phyloP scores from a whole-genome alignment of 352 stramenopile genomes.

The Halophytophthora polymorphica region DNA sequence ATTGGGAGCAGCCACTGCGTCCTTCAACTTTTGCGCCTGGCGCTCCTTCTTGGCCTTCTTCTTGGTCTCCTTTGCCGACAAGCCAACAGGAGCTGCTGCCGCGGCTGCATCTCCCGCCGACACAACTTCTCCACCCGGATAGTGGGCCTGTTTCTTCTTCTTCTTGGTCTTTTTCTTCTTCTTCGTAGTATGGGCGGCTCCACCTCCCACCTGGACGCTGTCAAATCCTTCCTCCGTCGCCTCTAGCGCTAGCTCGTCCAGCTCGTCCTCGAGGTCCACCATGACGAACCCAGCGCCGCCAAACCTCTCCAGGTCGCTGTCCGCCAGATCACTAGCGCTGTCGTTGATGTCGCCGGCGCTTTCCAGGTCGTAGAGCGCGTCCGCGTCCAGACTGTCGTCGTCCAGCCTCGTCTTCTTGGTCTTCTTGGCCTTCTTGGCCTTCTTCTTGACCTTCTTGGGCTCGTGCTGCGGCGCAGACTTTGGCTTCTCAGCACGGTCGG shows the following conservation, averaged over 20 bases:
- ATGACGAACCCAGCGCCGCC: slow-evolving; percentile 35
- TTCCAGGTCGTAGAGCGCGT: slow-evolving; percentile 24
- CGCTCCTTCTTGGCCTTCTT: slow-evolving; percentile 24
- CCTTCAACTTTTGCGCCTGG: slow-evolving; percentile 22
- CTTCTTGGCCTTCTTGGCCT: slow-evolving; percentile 16
- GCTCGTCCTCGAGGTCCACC: slow-evolving; percentile 35
- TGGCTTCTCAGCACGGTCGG: slow-evolving; percentile 2
- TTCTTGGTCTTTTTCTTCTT: slow-evolving; percentile 14
- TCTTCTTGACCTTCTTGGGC: slow-evolving; percentile 10
- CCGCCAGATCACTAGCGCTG: slow-evolving; percentile 22
- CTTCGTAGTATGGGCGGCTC: slow-evolving; percentile 16
- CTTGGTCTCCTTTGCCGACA: slow-evolving; percentile 7
- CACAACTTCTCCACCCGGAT: neutral
- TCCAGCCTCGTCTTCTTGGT: slow-evolving; percentile 25
- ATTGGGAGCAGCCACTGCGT: slow-evolving; percentile 3
- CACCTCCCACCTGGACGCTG: slow-evolving; percentile 4
- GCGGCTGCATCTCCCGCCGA: too few relatives aligned
- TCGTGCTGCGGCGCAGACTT: slow-evolving; percentile 7
- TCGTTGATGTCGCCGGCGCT: slow-evolving; percentile 25
- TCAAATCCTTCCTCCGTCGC: slow-evolving; percentile 26
- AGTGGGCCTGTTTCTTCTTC: slow-evolving; percentile 16
- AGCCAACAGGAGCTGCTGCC: neutral
- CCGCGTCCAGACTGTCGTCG: slow-evolving; percentile 25
- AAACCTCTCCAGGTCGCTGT: slow-evolving; percentile 21
- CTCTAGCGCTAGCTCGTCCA: slow-evolving; percentile 37